phyloP scores from a whole-genome alignment of 345 rosid species.

The Eucalyptus dawsonii region DNA sequence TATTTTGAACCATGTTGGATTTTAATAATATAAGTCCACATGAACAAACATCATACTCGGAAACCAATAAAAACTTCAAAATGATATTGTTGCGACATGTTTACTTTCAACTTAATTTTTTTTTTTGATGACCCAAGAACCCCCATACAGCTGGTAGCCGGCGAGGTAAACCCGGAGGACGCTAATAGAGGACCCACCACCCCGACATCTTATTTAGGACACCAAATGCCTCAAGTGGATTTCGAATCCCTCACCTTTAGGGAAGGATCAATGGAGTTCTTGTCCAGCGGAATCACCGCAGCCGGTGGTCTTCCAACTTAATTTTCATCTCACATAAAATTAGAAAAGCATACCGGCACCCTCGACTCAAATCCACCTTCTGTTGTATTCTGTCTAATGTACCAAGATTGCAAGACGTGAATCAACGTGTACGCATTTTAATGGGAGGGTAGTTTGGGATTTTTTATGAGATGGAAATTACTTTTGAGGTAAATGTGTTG shows the following conservation, averaged over 20 bases:
- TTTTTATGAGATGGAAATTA: too few relatives aligned
- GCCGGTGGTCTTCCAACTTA: neutral
- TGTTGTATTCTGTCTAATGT: neutral
- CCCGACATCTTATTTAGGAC: too few relatives aligned
- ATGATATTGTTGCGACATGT: too few relatives aligned
- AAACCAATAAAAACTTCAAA: too few relatives aligned
- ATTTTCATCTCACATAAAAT: neutral
- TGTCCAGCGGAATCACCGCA: accelerated
- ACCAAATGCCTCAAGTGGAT: too few relatives aligned
- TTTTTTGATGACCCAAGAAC: too few relatives aligned
- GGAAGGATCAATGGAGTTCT: too few relatives aligned
- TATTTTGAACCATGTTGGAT: neutral
- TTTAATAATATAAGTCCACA: neutral
- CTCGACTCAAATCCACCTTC: neutral
- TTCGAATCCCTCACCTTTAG: too few relatives aligned
- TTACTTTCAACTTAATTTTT: neutral
- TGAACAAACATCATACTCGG: neutral
- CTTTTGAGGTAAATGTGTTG: too few relatives aligned
- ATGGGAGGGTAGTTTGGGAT: neutral
- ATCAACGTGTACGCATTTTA: neutral
- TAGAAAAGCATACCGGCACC: too few relatives aligned
- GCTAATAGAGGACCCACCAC: accelerated
- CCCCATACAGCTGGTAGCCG: accelerated
- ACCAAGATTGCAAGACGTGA: neutral
- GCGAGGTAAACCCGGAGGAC: too few relatives aligned